Percentiles rank a stretch among this genome's conserved stretches.
These are phyloP conservation scores for Rhizoclosmatium globosum DNA, from an alignment of 192 early-diverging fungal genomes.

Conservation along the genomic window DNA sequence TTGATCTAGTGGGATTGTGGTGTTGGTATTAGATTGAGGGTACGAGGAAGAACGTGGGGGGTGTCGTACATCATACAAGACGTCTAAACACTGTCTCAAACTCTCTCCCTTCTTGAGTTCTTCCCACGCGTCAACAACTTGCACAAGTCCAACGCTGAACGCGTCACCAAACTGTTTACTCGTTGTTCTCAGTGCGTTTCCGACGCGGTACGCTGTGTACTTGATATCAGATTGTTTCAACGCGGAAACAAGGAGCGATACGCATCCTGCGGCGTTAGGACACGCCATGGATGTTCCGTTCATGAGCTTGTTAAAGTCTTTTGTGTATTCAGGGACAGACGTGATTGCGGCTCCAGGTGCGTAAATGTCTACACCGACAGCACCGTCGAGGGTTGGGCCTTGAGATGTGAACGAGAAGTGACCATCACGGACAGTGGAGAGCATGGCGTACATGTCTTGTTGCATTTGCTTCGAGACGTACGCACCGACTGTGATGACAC, in stretches of 20 bases:
- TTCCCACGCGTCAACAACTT: constrained; percentile 84
- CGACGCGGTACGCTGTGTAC: constrained; percentile 87
- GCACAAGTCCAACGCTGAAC: constrained; percentile 81
- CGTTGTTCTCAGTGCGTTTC: constrained; percentile 76
- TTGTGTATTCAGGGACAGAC: constrained; percentile 83
- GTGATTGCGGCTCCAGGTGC: constrained; percentile 94
- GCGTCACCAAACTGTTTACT: constrained; percentile 82
- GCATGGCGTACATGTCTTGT: constrained; percentile 84
- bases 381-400: constrained; percentile 90
- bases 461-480: constrained; percentile 86
- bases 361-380: constrained; percentile 70
- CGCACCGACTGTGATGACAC: constrained; percentile 92
- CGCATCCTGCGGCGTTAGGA: constrained; percentile 93
- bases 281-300: constrained; percentile 97
- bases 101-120: neutral
- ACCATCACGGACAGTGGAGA: constrained; percentile 79
- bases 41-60: neutral
- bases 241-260: constrained; percentile 78
- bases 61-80: constrained; percentile 65
- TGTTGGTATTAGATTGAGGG: neutral
- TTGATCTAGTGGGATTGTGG: constrained; percentile 17
- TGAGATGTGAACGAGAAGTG: constrained; percentile 90
- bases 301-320: constrained; percentile 74
- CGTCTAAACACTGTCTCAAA: constrained; percentile 55
- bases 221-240: constrained; percentile 73